A percentile compares a stretch with the other conserved stretches of the same genome.
phyloP scores from a whole-genome alignment of 345 rosid species.

The Linum trigynum region DNA sequence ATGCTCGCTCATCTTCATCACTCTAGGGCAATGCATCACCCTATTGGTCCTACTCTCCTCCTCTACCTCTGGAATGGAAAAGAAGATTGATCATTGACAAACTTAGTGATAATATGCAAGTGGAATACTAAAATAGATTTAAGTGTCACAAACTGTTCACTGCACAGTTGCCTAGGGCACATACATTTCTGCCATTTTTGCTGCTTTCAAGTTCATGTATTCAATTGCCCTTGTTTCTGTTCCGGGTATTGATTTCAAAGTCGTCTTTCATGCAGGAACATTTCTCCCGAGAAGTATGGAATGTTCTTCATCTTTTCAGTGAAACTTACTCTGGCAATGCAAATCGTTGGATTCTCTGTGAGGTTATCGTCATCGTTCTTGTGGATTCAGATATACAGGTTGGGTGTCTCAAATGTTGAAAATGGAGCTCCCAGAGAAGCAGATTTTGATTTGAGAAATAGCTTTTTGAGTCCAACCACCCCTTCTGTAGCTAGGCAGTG shows the following conservation, averaged over 20 bases:
- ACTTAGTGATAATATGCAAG: too few relatives aligned
- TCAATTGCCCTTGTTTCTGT: neutral
- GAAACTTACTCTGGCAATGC: constrained; percentile 72
- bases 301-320: constrained; percentile 53
- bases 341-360: constrained; percentile 61
- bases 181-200: neutral
- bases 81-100: neutral
- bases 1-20: neutral
- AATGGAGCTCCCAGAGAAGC: constrained; percentile 26
- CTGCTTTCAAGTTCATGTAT: neutral
- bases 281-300: constrained; percentile 44
- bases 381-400: constrained; percentile 91
- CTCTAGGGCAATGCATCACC: neutral
- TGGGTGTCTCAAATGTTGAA: constrained; percentile 53
- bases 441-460: constrained; percentile 53
- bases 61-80: neutral
- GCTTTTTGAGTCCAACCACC: constrained; percentile 53
- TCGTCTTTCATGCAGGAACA: constrained; percentile 36
- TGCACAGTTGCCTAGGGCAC: neutral
- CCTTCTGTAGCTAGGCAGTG: constrained; percentile 28
- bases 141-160: neutral
- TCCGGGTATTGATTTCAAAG: neutral
- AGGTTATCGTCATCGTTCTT: constrained; percentile 67
- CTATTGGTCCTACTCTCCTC: neutral
- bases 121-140: neutral